Evolutionary conservation across 257 asterid genomes (phyloP), one percentile per base, ranked within the genome.

Genomic region (Penstemon davidsonii): DNA sequence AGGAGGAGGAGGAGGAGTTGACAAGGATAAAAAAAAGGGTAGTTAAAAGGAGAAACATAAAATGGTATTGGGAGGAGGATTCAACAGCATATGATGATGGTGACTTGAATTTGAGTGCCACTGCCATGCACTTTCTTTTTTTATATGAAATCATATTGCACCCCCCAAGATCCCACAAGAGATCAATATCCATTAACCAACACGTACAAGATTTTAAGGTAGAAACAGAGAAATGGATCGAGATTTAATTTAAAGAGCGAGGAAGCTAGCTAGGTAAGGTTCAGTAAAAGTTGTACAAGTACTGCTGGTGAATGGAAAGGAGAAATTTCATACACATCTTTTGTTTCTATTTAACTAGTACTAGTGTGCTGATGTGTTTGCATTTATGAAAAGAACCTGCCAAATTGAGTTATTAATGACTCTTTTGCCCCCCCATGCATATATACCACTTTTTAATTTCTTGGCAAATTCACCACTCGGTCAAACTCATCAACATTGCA

Each of bases 71-170:
- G 36, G 78, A 40, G 11, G 61, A 19, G 12, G 70, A 55, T 36
- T 67, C 62, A 49, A 70, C 33, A 55, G 33, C 3, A 13, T 43
- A 8, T 13, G 64, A 56, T 13, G 68, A 51, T 12, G 73, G 54
- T 4, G 66, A 64, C 42, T 66, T 47, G 72, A 72, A 8, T 64
- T 38, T 55, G 4, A 53, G 51, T 5, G 41, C 10, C 15, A 55
- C 65, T 19, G 77, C 79, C 83, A 78, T 78, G 83, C 82, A 78
- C 60, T 69, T 15, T 15, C 18, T 15, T 15, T 46, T 8, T 53
- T 64, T 51, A 67, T 51, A 62, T 60, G 37, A 25, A 33, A 13
- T 19, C 36, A 25, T 33, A 7, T 5, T 18, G 6, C 59, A 43
- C 72, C 70, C 77, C 62, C 66, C 65, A 51, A 60, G 60, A 70